Evolutionary conservation across 176 grass and related monocot species (phyloP).

Genomic region (Carex pumila): DNA sequence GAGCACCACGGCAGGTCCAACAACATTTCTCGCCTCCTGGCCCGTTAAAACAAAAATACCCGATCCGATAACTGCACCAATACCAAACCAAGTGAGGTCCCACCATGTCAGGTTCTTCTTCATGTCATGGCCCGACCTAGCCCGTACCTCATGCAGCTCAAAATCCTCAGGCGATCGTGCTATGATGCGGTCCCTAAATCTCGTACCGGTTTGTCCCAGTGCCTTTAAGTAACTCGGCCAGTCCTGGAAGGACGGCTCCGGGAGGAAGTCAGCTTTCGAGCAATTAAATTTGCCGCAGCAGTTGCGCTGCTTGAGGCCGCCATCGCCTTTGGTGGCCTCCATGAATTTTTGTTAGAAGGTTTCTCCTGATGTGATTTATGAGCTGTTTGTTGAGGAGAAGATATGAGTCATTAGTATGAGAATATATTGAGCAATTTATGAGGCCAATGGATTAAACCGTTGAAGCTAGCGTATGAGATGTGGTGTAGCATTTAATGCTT

Average conservation of each 20-base stretch:
- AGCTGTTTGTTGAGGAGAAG: neutral
- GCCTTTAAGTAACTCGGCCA: constrained; percentile 54
- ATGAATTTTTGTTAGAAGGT: neutral
- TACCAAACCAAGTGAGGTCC: constrained; percentile 75
- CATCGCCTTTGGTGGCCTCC: constrained; percentile 10
- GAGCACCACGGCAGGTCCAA: constrained; percentile 74
- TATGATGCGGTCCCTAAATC: constrained; percentile 41
- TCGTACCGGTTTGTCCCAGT: constrained; percentile 40
- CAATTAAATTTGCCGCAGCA: constrained; percentile 30
- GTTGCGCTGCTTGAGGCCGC: constrained; percentile 10
- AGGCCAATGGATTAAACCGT: neutral
- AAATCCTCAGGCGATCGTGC: constrained; percentile 36
- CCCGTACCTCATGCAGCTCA: constrained; percentile 60
- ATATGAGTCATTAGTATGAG: neutral
- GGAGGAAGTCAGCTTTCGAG: constrained; percentile 50
- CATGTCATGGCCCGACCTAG: constrained; percentile 62
- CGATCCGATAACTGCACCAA: constrained; percentile 68
- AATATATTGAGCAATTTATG: neutral
- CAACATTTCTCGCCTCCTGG: constrained; percentile 43
- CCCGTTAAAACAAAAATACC: constrained; percentile 86
- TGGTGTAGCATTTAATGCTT: neutral
- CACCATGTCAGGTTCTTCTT: constrained; percentile 57
- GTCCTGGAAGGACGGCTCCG: constrained; percentile 63
- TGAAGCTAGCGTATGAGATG: neutral
- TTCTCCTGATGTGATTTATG: neutral